phyloP scores from a whole-genome alignment of 2,329 filamentous ascomycete genomes.

The Diaporthe vexans region DNA sequence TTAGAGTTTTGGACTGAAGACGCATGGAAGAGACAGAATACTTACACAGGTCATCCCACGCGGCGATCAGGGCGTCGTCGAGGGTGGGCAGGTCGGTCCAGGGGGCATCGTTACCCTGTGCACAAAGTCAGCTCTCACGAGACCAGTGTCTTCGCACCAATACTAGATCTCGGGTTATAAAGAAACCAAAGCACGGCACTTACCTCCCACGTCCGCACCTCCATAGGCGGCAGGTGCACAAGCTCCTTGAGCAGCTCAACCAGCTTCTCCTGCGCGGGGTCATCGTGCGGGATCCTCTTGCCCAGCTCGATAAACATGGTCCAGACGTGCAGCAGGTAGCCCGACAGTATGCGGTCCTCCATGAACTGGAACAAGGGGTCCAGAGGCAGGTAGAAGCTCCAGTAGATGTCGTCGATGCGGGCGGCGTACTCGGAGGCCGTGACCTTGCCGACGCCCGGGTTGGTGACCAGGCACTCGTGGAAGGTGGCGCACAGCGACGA shows the following conservation, averaged over 20 bases:
- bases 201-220: conserved; percentile 42
- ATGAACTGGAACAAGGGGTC: conserved; percentile 37
- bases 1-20: no score
- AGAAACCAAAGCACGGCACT: neutral
- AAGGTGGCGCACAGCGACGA: conserved; percentile 39
- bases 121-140: conserved; percentile 8
- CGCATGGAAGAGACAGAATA: no score
- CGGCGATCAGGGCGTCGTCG: conserved; percentile 38
- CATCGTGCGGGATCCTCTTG: conserved; percentile 38
- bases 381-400: conserved; percentile 41
- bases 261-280: conserved; percentile 39
- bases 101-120: conserved; percentile 39
- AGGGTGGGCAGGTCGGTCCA: conserved; percentile 42
- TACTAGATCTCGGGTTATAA: neutral
- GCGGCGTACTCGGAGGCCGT: conserved; percentile 37
- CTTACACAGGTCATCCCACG: conserved; percentile 42
- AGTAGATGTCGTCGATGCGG: conserved; percentile 42
- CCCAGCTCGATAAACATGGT: conserved; percentile 42
- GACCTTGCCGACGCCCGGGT: neutral
- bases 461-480: conserved; percentile 30
- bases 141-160: conserved; percentile 16
- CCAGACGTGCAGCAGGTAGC: conserved; percentile 41
- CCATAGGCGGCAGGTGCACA: conserved; percentile 40
- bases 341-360: conserved; percentile 41
- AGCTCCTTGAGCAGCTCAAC: conserved; percentile 39